These are phyloP conservation scores for Eremomyces bilateralis DNA, from an alignment of 495 filamentous ascomycete species.

Conservation along the genomic window DNA sequence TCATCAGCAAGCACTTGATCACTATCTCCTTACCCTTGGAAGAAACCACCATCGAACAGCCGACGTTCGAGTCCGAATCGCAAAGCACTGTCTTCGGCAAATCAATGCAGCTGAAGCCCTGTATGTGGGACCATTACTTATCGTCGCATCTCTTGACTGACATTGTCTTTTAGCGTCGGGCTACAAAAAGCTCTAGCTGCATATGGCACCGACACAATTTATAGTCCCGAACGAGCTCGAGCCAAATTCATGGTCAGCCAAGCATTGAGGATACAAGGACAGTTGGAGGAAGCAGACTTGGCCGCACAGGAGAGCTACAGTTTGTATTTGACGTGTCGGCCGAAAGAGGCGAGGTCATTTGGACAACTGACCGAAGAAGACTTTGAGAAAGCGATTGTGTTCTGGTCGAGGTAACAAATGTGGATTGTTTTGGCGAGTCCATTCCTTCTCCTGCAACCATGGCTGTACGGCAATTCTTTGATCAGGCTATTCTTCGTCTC, in stretches of 20 bases:
- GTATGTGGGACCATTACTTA: no score
- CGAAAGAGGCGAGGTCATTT: slow-evolving; percentile 1
- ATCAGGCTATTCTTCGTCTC: no score
- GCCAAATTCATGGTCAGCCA: slow-evolving; percentile 1
- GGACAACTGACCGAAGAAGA: slow-evolving; percentile 4
- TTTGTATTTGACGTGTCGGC: slow-evolving; percentile 1
- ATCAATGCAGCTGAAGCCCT: no score
- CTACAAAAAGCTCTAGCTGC: slow-evolving; percentile 3
- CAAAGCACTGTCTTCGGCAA: slow-evolving; percentile 15
- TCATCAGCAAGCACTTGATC: slow-evolving; percentile 10
- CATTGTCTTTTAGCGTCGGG: no score
- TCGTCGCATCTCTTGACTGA: no score
- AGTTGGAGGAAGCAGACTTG: background rate
- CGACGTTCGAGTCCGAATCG: slow-evolving; percentile 13
- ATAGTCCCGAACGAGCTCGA: slow-evolving; percentile 2
- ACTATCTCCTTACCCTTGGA: slow-evolving; percentile 13
- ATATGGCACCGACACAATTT: slow-evolving; percentile 1
- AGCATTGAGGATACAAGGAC: background rate
- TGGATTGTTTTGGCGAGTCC: no score
- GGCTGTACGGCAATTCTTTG: no score
- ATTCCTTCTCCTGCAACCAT: no score
- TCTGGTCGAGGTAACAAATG: slow-evolving; percentile 10
- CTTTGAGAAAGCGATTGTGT: slow-evolving; percentile 7
- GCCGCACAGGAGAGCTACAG: slow-evolving; percentile 1
- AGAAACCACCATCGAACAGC: slow-evolving; percentile 15